A percentile compares a stretch with the other conserved stretches of the same genome.
Conservation (phyloP, 306 rosid genomes). For the Pterocarpus macrocarpus region DNA sequence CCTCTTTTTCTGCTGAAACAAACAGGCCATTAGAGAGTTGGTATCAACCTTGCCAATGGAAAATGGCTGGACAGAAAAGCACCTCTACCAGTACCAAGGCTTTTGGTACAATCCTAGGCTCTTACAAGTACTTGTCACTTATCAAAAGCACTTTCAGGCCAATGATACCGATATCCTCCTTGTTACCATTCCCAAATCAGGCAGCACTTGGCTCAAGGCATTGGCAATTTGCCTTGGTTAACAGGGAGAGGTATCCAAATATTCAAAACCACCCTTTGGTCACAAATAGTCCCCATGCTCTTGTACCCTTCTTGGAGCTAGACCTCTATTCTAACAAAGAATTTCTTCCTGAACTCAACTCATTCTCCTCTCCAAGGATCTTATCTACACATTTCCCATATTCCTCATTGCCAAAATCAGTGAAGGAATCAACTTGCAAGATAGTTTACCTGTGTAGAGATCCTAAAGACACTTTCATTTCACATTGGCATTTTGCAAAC, state of each 20-base stretch:
- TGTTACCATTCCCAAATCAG: conserved; percentile 50
- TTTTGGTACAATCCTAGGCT: background rate
- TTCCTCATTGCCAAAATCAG: background rate
- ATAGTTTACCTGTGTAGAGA: background rate
- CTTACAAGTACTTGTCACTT: background rate
- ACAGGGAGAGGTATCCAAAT: conserved; percentile 25
- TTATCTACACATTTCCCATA: background rate
- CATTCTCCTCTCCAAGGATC: background rate
- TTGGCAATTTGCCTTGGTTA: conserved; percentile 41
- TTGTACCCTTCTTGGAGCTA: background rate
- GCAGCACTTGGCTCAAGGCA: conserved; percentile 67
- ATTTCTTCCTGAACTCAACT: background rate
- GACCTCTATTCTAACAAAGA: background rate
- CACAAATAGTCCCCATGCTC: background rate
- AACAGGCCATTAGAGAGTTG: too few relatives aligned
- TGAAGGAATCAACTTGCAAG: background rate
- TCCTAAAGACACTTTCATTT: background rate
- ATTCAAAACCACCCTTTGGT: background rate
- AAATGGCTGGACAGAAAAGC: background rate
- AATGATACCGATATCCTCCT: conserved; percentile 49
- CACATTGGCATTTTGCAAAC: background rate
- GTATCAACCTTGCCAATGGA: background rate
- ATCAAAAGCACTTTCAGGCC: background rate
- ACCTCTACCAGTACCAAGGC: background rate
- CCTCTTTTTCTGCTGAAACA: too few relatives aligned